These are phyloP conservation scores for Straminergon stramineum DNA, from an alignment of 225 moss, liverwort and hornwort species.

Conservation along the genomic window DNA sequence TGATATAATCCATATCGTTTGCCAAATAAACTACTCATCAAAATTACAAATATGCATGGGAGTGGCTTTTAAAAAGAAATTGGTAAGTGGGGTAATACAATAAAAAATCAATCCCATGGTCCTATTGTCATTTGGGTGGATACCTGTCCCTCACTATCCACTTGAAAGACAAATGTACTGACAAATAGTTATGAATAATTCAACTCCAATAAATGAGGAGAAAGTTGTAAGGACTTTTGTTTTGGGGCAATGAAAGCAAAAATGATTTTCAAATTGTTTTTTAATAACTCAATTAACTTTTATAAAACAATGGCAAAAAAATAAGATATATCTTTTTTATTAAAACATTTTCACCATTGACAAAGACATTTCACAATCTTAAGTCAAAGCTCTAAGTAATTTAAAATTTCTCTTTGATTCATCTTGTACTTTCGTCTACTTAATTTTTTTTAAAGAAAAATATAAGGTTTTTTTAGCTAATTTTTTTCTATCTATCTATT, in stretches of 20 bases:
- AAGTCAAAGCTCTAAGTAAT: not conserved
- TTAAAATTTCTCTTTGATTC: not conserved
- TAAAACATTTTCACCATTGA: not conserved
- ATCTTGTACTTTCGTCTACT: not conserved
- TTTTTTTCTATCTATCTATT: rapidly evolving
- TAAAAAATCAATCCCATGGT: too few species aligned
- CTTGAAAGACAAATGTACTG: too few species aligned
- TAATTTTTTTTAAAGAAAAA: not conserved
- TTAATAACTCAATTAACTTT: not conserved
- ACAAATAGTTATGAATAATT: not conserved
- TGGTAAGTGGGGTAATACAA: too few species aligned
- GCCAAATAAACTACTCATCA: too few species aligned
- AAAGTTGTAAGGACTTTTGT: not conserved
- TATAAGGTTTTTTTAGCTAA: rapidly evolving
- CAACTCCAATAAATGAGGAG: not conserved
- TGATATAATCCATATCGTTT: too few species aligned
- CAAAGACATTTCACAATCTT: not conserved
- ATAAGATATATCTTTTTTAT: not conserved
- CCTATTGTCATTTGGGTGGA: too few species aligned
- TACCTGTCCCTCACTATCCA: too few species aligned
- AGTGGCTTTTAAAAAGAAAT: too few species aligned
- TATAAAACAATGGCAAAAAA: not conserved
- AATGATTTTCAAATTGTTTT: not conserved
- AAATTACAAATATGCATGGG: too few species aligned
- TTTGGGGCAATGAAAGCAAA: not conserved